Base-by-base conservation (phyloP, 176 grass and related monocot species). In the Metroxylon sagu region DNA sequence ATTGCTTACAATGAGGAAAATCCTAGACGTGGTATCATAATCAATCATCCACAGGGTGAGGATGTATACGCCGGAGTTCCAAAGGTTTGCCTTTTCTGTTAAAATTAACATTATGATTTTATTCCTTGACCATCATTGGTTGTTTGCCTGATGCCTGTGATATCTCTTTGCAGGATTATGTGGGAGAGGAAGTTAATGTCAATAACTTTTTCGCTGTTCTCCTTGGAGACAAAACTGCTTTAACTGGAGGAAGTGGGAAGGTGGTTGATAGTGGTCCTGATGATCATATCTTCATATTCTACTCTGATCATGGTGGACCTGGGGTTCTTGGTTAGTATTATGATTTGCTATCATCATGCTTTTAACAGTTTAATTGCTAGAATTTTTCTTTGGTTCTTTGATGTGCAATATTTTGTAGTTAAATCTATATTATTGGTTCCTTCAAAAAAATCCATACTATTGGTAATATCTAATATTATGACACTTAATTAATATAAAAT, bases 241-340 rank as follows among this genome's bases (percentile, higher is more conserved):
- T 98, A 16, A 76, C 52, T 56, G 93, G 93, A 71, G 93, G 93
- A 71, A 98, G 84, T 4, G 93, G 84, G 49, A 98, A 98, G 74
- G 93, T 98, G 6, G 66, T 98, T 27, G 73, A 89, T 65, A 98
- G 93, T 68, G 84, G 87, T 51, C 93, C 87, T 49, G 78, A 92
- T 72, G 93, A 98, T 77, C 93, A 89, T 73, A 98, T 98, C 66
- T 98, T 98, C 60, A 69, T 98, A 50, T 98, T 80, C 64, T 98
- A 85, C 74, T 85, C 84, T 73, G 93, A 98, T 64, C 93, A 98
- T 57, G 93, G 93, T 14, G 93, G 87, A 53, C 84, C 93, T 25
- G 87, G 93, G 23, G 84, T 98, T 59, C 84, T 98, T 63, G 93
- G 93, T 98, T 55, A 60, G 93, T 80, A 76, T 64, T 71, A 25